A percentile compares a stretch with the other conserved stretches of the same genome.
Conservation (phyloP, 2,329 filamentous ascomycete species). For the Helminthosporium solani region DNA sequence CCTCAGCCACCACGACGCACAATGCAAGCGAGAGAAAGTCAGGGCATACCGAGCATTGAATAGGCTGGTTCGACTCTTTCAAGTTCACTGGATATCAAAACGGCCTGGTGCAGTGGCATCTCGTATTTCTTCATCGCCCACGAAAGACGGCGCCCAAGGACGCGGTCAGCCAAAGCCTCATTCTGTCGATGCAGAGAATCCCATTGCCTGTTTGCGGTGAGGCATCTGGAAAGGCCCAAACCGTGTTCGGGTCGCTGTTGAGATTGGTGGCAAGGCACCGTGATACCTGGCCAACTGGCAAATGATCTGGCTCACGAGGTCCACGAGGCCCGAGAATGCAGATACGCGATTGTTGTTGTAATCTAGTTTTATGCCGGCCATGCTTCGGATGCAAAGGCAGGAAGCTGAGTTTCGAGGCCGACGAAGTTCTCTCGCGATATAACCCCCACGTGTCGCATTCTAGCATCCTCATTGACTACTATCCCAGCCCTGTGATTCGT, state of each 20-base stretch:
- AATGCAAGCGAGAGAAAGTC: background rate
- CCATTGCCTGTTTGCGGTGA: background rate
- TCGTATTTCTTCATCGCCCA: background rate
- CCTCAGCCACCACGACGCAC: conserved; percentile 20
- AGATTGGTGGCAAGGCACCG: no score
- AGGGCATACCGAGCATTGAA: background rate
- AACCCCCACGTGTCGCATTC: conserved; percentile 24
- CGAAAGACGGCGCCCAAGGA: background rate
- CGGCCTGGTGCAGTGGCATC: conserved; percentile 6
- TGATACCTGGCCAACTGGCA: background rate
- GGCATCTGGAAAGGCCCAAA: background rate
- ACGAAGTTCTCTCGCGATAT: background rate
- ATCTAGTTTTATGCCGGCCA: background rate
- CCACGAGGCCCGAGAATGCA: conserved; percentile 3
- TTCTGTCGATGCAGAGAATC: background rate
- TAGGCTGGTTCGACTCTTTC: background rate
- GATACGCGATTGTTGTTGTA: background rate
- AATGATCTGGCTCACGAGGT: background rate
- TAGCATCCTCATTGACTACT: conserved; percentile 21
- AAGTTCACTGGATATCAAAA: conserved; percentile 12
- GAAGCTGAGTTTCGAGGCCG: background rate
- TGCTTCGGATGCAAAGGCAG: background rate
- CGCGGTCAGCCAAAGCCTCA: conserved; percentile 4
- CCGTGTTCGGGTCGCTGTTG: no score
- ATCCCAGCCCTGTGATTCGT: background rate